These are phyloP conservation scores for Xylaria longipes DNA, from an alignment of 495 filamentous ascomycete genomes.

Conservation along the genomic window DNA sequence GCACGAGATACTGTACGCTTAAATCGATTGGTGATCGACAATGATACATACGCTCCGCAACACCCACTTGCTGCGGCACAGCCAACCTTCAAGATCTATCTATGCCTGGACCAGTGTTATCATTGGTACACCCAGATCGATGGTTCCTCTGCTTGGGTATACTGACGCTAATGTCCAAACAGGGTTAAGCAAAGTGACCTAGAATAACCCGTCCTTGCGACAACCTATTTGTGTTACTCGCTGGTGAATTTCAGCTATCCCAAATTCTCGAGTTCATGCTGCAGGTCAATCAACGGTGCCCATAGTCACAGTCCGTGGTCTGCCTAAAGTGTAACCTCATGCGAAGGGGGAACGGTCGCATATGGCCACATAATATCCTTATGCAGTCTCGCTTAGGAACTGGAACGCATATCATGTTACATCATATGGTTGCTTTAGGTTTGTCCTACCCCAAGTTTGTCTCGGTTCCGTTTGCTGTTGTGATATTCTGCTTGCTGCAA, in stretches of 20 bases:
- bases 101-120: background rate
- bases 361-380: background rate
- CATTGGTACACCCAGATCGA: conserved; percentile 2
- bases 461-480: background rate
- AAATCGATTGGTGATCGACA: conserved; percentile 6
- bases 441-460: background rate
- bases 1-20: background rate
- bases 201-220: background rate
- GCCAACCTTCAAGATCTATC: conserved; percentile 16
- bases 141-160: background rate
- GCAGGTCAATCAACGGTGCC: background rate
- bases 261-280: background rate
- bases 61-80: conserved; percentile 8
- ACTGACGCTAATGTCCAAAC: background rate
- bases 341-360: background rate
- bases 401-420: background rate
- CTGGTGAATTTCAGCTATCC: background rate
- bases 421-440: background rate
- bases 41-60: conserved; percentile 1
- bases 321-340: conserved; percentile 8
- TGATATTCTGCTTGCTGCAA: background rate
- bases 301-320: background rate
- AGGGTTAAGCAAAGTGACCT: background rate
- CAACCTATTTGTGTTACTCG: background rate
- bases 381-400: background rate